Conservation (phyloP, 768 basidiomycete species). For the Hebeloma cylindrosporum region DNA sequence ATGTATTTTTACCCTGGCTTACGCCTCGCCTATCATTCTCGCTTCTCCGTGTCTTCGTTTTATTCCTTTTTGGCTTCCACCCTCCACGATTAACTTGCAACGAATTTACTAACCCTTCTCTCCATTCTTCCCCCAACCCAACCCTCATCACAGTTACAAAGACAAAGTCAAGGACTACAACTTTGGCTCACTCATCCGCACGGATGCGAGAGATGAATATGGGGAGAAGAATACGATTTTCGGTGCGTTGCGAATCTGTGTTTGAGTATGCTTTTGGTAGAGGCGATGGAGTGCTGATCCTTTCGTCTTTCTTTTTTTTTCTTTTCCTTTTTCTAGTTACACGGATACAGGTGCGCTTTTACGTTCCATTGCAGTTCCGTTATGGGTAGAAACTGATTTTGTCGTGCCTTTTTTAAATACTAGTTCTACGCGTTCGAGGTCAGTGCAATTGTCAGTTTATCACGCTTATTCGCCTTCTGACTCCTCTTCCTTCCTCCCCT, state of each 20-base stretch:
- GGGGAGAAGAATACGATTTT: constrained; percentile 93
- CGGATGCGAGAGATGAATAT: constrained; percentile 78
- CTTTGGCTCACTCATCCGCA: constrained; percentile 93
- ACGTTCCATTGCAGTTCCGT: neutral
- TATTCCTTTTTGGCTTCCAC: no score
- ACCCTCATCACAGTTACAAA: constrained; percentile 70
- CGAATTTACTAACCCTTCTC: no score
- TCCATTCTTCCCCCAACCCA: no score
- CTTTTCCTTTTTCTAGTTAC: constrained; percentile 43
- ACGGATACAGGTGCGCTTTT: constrained; percentile 61
- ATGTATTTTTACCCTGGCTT: neutral
- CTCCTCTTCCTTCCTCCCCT: neutral
- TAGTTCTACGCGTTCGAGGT: constrained; percentile 95
- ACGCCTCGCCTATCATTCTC: neutral
- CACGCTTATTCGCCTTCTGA: neutral
- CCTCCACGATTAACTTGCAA: no score
- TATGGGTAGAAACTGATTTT: neutral
- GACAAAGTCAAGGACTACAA: constrained; percentile 91
- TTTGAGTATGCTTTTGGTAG: neutral
- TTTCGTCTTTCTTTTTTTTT: neutral
- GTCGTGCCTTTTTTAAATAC: neutral
- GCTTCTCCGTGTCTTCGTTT: no score
- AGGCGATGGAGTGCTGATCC: neutral
- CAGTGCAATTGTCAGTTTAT: constrained; percentile 11
- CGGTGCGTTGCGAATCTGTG: constrained; percentile 49